Evolutionary conservation across 225 moss, liverwort and hornwort genomes (phyloP).

Genomic region (Rhytidiadelphus loreus): DNA sequence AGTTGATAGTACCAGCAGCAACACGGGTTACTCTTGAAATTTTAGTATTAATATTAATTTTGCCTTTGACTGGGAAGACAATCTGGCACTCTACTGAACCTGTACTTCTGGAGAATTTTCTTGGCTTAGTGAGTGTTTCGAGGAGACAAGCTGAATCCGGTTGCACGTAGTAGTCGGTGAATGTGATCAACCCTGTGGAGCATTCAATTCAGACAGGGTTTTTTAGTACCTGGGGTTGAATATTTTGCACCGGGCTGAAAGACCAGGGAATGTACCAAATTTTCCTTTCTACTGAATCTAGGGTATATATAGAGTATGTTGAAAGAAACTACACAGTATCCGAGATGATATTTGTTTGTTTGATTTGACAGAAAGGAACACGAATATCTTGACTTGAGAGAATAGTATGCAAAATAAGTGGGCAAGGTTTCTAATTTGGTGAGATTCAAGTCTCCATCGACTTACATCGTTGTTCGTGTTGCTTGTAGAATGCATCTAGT

Average conservation of each 20-base stretch:
- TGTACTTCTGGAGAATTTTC: neutral
- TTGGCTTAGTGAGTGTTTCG: neutral
- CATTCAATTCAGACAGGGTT: neutral
- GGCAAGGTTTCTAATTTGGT: neutral
- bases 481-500: neutral
- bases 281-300: neutral
- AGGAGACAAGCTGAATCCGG: neutral
- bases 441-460: neutral
- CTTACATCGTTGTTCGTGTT: conserved; percentile 2
- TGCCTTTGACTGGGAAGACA: neutral
- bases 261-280: neutral
- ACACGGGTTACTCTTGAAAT: neutral
- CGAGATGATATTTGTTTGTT: neutral
- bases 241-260: neutral
- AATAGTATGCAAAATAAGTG: neutral
- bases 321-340: neutral
- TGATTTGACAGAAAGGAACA: neutral
- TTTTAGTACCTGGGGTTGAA: neutral
- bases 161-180: neutral
- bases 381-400: neutral
- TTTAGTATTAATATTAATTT: neutral
- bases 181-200: neutral
- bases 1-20: neutral
- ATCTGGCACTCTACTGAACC: neutral
- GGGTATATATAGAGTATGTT: neutral